A percentile compares a stretch with the other conserved stretches of the same genome.
Conservation (phyloP, 2,329 filamentous ascomycete species). For the Hortaea werneckii region DNA sequence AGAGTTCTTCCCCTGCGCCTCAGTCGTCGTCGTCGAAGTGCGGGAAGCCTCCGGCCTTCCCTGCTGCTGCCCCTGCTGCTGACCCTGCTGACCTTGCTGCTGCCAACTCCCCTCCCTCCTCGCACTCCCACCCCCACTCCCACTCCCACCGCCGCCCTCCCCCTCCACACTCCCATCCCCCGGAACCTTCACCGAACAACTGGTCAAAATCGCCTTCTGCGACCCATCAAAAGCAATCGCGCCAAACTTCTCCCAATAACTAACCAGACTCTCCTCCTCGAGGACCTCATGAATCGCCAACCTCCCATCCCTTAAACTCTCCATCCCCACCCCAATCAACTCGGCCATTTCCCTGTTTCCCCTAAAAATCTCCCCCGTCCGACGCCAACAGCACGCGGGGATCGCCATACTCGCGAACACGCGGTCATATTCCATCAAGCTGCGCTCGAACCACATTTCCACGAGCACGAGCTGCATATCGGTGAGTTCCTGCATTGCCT, state of each 20-base stretch:
- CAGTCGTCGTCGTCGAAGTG: no score
- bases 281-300: constrained; percentile 93
- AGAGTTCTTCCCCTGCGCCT: no score
- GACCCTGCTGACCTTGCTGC: neutral
- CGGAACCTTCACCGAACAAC: constrained; percentile 80
- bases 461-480: constrained; percentile 91
- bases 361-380: constrained; percentile 93
- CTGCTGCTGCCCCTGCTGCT: neutral
- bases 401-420: constrained; percentile 99
- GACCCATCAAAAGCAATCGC: constrained; percentile 91
- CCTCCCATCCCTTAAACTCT: constrained; percentile 82
- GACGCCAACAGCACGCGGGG: constrained; percentile 90
- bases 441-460: constrained; percentile 98
- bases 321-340: constrained; percentile 84
- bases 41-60: constrained; percentile 22
- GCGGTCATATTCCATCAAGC: constrained; percentile 93
- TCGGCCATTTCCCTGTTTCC: constrained; percentile 99
- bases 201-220: constrained; percentile 91
- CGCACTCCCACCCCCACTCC: constrained; percentile 1
- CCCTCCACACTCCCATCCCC: constrained; percentile 28
- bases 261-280: constrained; percentile 85
- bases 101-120: neutral
- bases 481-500: constrained; percentile 83
- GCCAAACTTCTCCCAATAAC: constrained; percentile 98
- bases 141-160: constrained; percentile 18